Conservation (phyloP, 768 basidiomycete genomes). For the Kwoniella mangroviensis region DNA sequence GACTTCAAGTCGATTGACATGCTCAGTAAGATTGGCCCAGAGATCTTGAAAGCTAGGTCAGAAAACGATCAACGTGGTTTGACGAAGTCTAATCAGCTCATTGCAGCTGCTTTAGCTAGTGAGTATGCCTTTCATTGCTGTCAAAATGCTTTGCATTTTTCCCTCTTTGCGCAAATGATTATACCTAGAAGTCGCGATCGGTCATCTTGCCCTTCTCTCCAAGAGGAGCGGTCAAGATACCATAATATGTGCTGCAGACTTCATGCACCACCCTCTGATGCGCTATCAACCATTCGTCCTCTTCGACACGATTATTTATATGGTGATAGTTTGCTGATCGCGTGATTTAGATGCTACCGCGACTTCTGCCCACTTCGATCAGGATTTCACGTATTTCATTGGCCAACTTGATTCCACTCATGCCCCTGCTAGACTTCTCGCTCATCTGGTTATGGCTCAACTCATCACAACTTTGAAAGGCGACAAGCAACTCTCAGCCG, state of each 20-base stretch:
- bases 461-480: constrained; percentile 67
- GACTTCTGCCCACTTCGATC: constrained; percentile 61
- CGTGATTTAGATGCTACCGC: constrained; percentile 68
- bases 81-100: constrained; percentile 18
- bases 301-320: no score
- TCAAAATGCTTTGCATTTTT: neutral
- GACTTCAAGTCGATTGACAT: constrained; percentile 14
- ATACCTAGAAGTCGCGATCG: constrained; percentile 23
- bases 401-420: constrained; percentile 63
- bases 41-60: constrained; percentile 19
- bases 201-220: neutral
- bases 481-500: constrained; percentile 66
- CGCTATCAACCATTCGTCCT: neutral
- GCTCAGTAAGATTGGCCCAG: constrained; percentile 12
- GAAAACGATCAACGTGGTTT: neutral
- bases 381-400: constrained; percentile 64
- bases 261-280: constrained; percentile 28
- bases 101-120: constrained; percentile 18
- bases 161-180: constrained; percentile 15
- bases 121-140: constrained; percentile 1
- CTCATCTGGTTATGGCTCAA: constrained; percentile 68
- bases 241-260: constrained; percentile 22
- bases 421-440: constrained; percentile 65
- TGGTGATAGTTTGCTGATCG: neutral
- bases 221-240: neutral